Evolutionary conservation across 1,284 basidiomycete genomes (phyloP).

Genomic region (Naganishia liquefaciens): DNA sequence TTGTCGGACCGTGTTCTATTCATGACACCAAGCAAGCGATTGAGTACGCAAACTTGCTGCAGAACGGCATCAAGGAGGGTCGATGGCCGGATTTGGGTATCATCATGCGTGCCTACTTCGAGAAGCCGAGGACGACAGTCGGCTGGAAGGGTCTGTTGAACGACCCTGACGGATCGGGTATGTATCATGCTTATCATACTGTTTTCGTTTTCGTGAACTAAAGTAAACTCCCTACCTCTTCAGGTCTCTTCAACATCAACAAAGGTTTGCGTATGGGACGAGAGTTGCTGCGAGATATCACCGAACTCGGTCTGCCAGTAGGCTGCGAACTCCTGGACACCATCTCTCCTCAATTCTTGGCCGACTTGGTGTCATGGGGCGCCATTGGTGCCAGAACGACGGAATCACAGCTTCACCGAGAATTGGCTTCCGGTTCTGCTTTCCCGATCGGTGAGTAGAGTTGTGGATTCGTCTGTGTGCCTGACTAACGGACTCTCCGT

Average conservation of each 20-base stretch:
- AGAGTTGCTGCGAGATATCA: conserved; percentile 80
- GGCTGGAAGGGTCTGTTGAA: conserved; percentile 99
- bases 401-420: conserved; percentile 88
- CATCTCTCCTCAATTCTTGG: conserved; percentile 58
- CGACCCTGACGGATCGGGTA: conserved; percentile 30
- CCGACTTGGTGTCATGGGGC: conserved; percentile 85
- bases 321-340: conserved; percentile 79
- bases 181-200: not conserved
- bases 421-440: conserved; percentile 84
- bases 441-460: conserved; percentile 67
- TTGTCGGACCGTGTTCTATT: conserved; percentile 93
- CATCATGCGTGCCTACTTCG: conserved; percentile 94
- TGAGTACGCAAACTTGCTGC: conserved; percentile 78
- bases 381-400: conserved; percentile 97
- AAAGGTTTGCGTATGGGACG: conserved; percentile 91
- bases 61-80: conserved; percentile 63
- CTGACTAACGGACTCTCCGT: conserved; percentile 79
- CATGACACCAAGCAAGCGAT: conserved; percentile 81
- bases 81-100: conserved; percentile 75
- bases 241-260: conserved; percentile 71
- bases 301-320: conserved; percentile 78
- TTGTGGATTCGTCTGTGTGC: too few relatives aligned
- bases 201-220: not conserved
- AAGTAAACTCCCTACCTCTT: not conserved
- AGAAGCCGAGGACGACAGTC: conserved; percentile 64